These are phyloP conservation scores for Ceratobasidium sp. DNA, from an alignment of 1,284 basidiomycete genomes.

Conservation along the genomic window DNA sequence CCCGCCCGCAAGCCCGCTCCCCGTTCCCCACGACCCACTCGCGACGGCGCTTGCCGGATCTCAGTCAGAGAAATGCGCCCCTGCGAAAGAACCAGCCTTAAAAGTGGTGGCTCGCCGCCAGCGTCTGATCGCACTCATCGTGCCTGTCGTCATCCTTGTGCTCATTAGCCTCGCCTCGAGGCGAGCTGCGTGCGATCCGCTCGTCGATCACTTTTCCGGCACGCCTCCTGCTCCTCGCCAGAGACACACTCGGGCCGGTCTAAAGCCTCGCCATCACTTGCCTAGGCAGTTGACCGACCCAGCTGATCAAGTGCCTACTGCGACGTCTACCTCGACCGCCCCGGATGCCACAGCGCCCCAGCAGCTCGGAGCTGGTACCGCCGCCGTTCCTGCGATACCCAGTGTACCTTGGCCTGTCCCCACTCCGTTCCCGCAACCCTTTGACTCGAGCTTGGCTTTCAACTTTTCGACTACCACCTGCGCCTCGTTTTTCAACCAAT, in stretches of 20 bases:
- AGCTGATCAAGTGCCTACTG: slow-evolving; percentile 8
- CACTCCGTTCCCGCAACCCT: slow-evolving; percentile 54
- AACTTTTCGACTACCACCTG: slow-evolving; percentile 53
- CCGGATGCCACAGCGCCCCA: slow-evolving; percentile 5
- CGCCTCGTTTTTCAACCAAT: slow-evolving; percentile 52
- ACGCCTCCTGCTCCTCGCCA: slow-evolving; percentile 9
- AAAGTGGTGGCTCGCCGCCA: not conserved
- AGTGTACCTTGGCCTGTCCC: slow-evolving; percentile 49
- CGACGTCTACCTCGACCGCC: slow-evolving; percentile 9
- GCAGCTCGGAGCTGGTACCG: slow-evolving; percentile 18
- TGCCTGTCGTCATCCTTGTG: slow-evolving; percentile 23
- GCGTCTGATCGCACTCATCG: slow-evolving; percentile 17
- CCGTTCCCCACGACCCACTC: not conserved
- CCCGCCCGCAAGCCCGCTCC: slow-evolving; percentile 44
- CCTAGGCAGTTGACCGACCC: slow-evolving; percentile 16
- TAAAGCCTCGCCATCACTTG: not conserved
- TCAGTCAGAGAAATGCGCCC: slow-evolving; percentile 23
- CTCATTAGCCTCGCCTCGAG: slow-evolving; percentile 22
- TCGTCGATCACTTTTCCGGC: not conserved
- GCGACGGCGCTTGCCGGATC: not conserved
- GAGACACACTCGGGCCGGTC: not conserved
- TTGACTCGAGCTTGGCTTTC: slow-evolving; percentile 55
- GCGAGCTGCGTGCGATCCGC: not conserved
- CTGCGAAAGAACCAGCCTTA: not conserved
- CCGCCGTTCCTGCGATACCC: slow-evolving; percentile 50